These are phyloP conservation scores for Camellia lanceoleosa DNA, from an alignment of 148 eudicot species.

Conservation along the genomic window DNA sequence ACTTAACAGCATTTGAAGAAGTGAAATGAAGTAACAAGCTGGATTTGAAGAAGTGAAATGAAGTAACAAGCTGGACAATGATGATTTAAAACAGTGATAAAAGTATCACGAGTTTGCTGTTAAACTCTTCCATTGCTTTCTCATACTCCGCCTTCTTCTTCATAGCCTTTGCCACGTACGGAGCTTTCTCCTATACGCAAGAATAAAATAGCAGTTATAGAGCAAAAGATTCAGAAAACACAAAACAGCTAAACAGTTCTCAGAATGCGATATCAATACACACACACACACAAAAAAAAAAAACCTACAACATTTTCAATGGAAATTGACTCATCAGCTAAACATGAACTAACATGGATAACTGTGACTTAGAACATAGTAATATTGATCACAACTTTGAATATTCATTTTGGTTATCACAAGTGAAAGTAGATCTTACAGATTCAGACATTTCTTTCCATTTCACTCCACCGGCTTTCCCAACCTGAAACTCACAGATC, in stretches of 20 bases:
- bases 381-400: no score
- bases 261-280: no score
- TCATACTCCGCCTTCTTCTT: constrained; percentile 26
- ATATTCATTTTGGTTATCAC: no score
- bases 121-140: constrained; percentile 15
- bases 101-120: constrained; percentile 15
- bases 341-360: no score
- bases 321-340: no score
- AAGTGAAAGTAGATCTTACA: constrained; percentile 11
- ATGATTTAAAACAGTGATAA: neutral
- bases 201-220: neutral
- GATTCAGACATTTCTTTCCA: constrained; percentile 20
- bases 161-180: constrained; percentile 21
- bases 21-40: neutral
- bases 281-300: no score
- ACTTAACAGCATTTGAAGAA: neutral
- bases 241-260: no score
- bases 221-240: neutral
- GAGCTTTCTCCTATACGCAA: constrained; percentile 24
- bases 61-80: neutral
- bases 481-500: constrained; percentile 8
- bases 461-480: constrained; percentile 19
- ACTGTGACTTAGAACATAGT: no score
- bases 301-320: no score
- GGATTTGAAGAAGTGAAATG: neutral